Base-by-base conservation (phyloP, 2,329 filamentous ascomycete species). In the Curvularia sp. region DNA sequence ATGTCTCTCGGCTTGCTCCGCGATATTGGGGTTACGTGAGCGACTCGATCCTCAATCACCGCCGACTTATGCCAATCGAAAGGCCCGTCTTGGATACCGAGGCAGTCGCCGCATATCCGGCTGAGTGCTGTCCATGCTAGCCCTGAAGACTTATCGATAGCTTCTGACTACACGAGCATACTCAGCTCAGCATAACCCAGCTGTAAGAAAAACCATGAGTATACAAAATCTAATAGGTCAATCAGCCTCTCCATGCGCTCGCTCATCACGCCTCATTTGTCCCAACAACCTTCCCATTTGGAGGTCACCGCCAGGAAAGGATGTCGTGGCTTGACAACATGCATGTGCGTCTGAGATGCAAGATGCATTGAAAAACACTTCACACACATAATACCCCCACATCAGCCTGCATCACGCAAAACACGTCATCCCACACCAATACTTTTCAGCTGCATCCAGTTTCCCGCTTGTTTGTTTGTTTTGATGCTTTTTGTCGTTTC, bases 371-470 rank as follows among this genome's bases (percentile, higher is more conserved):
- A 38, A 39, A 49, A 49, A 38, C 26, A 28, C 26, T 28, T 28
- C 26, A 38, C 47, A 49, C 47, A 31, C 30, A 28, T 18, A n/a
- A 46, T 26, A 12, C 43, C 39, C 47, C 33, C 47, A 49, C 47
- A 49, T 28, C 8, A 22, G 35, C 26, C 33, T 39, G 47, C 47
- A 49, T 39, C 22, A 48, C 28, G 22, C 47, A 49, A 38, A 49
- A 33, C 47, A 49, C 47, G 47, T 49, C 47, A 49, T 26, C 47
- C 47, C 33, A 39, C 33, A 49, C 44, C 44, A 49, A 49, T 18
- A 28, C 33, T 20, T n/a, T 18, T n/a, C 15, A 15, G 31, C 26
- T 46, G 24, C 28, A 46, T 9, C 9, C 18, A 22, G 44, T 48
- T 22, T 15, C 30, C 9, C 12, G 30, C 18, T 31, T 13, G 22